Percentiles rank a stretch among this genome's conserved stretches.
These are phyloP conservation scores for Neurospora sp. DNA, from an alignment of 495 filamentous ascomycete genomes.

Conservation along the genomic window DNA sequence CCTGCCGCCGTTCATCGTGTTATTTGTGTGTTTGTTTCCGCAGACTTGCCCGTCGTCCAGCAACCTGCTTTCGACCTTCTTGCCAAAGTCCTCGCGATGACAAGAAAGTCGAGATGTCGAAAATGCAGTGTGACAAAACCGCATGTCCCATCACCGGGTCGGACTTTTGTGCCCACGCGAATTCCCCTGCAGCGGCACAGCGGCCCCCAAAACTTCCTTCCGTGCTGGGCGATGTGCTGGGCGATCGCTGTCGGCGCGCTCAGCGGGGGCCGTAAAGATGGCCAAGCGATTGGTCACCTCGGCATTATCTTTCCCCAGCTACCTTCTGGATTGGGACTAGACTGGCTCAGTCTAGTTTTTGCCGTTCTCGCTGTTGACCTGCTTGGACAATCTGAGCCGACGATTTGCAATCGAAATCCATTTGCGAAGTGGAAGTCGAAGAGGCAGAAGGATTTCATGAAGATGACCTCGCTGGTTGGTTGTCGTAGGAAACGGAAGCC, in stretches of 20 bases:
- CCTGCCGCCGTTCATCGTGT: not conserved
- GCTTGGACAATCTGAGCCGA: not conserved
- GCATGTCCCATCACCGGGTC: too few species aligned
- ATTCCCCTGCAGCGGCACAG: too few species aligned
- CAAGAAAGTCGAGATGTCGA: not conserved
- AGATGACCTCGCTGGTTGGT: not conserved
- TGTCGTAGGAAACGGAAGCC: not conserved
- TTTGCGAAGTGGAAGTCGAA: not conserved
- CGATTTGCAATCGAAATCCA: not conserved
- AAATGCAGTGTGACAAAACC: not conserved
- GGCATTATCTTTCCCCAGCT: not conserved
- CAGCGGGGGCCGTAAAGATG: not conserved
- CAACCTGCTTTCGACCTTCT: not conserved
- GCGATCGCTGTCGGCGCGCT: not conserved
- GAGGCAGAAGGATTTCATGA: not conserved
- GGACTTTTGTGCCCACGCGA: too few species aligned
- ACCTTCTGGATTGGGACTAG: not conserved
- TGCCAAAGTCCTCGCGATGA: not conserved
- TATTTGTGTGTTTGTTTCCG: not conserved
- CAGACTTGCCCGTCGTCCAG: not conserved
- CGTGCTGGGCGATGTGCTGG: not conserved
- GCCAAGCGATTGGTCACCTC: not conserved
- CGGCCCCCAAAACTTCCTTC: not conserved
- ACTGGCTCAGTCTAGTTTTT: not conserved
- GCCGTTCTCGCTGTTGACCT: not conserved